These are phyloP conservation scores for Saraca asoca DNA, from an alignment of 331 rosid species.

Conservation along the genomic window DNA sequence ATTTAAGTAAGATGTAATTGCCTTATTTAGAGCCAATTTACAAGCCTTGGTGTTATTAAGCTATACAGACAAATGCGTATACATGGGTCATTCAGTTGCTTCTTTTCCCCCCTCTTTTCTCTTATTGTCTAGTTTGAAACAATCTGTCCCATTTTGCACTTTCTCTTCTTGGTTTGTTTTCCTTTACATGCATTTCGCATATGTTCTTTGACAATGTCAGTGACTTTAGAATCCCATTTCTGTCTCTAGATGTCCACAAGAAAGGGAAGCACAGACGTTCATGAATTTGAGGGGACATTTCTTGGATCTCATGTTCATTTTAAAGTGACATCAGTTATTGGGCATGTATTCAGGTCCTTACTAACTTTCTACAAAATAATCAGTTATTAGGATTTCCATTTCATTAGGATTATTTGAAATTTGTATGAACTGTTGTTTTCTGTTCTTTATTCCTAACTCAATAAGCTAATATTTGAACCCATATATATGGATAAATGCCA, in stretches of 20 bases:
- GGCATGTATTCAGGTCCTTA: conserved; percentile 88
- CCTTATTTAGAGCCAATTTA: not conserved
- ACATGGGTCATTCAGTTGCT: not conserved
- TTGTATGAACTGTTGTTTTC: conserved; percentile 6
- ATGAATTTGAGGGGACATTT: conserved; percentile 81
- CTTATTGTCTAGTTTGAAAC: not conserved
- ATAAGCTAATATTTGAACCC: not conserved
- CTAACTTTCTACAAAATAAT: conserved; percentile 23
- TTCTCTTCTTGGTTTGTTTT: not conserved
- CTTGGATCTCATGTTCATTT: conserved; percentile 53
- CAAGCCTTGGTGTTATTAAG: not conserved
- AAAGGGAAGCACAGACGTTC: conserved; percentile 85
- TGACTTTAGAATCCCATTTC: conserved; percentile 30
- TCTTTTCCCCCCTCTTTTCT: not conserved
- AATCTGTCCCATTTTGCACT: not conserved
- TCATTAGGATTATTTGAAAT: not conserved
- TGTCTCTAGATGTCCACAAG: conserved; percentile 75
- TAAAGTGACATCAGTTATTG: conserved; percentile 92
- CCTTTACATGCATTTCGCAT: not conserved
- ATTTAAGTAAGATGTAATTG: not conserved
- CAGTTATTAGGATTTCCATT: conserved; percentile 17
- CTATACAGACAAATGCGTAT: not conserved
- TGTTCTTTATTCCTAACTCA: conserved; percentile 16
- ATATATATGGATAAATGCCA: not conserved
- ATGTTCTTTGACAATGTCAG: conserved; percentile 2